Conservation (phyloP, 805 yeast species). For the Candida maris region DNA sequence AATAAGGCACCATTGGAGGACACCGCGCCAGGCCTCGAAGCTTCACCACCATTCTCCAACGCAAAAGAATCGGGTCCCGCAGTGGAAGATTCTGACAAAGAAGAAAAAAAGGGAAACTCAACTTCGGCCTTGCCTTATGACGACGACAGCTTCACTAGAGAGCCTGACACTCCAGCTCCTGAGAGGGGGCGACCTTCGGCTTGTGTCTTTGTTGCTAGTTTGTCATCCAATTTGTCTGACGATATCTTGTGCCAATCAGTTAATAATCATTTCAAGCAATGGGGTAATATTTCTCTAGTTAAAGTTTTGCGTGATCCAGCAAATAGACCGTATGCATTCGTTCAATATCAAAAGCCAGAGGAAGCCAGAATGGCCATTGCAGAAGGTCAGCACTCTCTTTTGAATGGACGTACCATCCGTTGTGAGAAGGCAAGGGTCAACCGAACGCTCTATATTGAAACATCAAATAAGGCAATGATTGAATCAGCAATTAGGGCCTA, state of each 20-base stretch:
- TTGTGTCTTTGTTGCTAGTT: slow-evolving; percentile 87
- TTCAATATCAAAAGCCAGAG: slow-evolving; percentile 69
- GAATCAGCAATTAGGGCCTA: slow-evolving; percentile 34
- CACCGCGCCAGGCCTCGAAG: slow-evolving; percentile 1
- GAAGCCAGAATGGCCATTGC: slow-evolving; percentile 68
- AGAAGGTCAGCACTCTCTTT: slow-evolving; percentile 61
- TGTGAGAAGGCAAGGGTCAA: slow-evolving; percentile 92
- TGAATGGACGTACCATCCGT: slow-evolving; percentile 74
- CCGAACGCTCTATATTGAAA: slow-evolving; percentile 65
- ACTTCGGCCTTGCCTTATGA: slow-evolving; percentile 16
- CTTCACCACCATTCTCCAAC: neutral
- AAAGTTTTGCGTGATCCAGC: slow-evolving; percentile 80
- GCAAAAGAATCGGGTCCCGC: neutral
- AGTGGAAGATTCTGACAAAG: slow-evolving; percentile 1
- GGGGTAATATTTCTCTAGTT: slow-evolving; percentile 69
- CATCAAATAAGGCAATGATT: slow-evolving; percentile 28
- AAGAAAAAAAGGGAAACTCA: slow-evolving; percentile 6
- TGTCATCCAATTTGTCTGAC: slow-evolving; percentile 61
- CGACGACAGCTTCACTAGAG: slow-evolving; percentile 19
- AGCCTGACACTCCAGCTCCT: slow-evolving; percentile 13
- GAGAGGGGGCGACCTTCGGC: slow-evolving; percentile 69
- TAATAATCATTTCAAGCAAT: slow-evolving; percentile 59
- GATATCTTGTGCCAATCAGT: slow-evolving; percentile 71
- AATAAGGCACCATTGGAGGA: neutral
- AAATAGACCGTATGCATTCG: slow-evolving; percentile 89